Percentiles rank a stretch among this genome's conserved stretches.
phyloP scores from a whole-genome alignment of 2,329 filamentous ascomycete genomes.

The Hortaea werneckii region DNA sequence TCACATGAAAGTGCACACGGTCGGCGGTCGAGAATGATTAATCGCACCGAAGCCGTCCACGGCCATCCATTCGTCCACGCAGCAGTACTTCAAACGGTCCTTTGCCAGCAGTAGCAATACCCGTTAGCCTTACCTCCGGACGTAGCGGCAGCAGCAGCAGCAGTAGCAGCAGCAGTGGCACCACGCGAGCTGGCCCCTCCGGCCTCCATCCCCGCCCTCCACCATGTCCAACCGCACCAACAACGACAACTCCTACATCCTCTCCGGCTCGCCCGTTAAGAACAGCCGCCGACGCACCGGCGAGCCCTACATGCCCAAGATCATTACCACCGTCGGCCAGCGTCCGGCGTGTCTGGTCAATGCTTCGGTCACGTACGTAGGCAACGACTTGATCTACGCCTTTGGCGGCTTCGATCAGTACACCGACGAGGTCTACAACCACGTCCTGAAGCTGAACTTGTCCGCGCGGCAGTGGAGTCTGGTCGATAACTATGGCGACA shows the following conservation, averaged over 20 bases:
- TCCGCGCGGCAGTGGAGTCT: conserved; percentile 84
- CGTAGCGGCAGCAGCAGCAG: background rate
- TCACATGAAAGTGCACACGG: background rate
- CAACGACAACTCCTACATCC: conserved; percentile 50
- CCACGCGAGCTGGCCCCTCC: too few relatives aligned
- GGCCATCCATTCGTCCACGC: too few relatives aligned
- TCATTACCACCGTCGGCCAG: conserved; percentile 51
- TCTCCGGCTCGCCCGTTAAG: conserved; percentile 75
- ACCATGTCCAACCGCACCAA: conserved; percentile 50
- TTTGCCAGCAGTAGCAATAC: too few relatives aligned
- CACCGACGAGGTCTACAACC: conserved; percentile 97
- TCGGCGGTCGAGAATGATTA: too few relatives aligned
- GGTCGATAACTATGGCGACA: conserved; percentile 97
- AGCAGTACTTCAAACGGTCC: too few relatives aligned
- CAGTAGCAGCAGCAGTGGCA: background rate
- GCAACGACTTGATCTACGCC: conserved; percentile 93
- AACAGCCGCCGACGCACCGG: conserved; percentile 45
- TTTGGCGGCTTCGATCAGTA: conserved; percentile 99
- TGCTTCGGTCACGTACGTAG: conserved; percentile 96
- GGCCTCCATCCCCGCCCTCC: conserved; percentile 19
- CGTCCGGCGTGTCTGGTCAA: conserved; percentile 92
- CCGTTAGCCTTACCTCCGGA: background rate
- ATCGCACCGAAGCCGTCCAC: too few relatives aligned
- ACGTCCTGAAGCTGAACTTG: conserved; percentile 82
- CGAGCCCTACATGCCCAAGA: conserved; percentile 75